Evolutionary conservation across 345 rosid species (phyloP), one percentile per base, ranked within the genome.

Genomic region (Populus euphratica): DNA sequence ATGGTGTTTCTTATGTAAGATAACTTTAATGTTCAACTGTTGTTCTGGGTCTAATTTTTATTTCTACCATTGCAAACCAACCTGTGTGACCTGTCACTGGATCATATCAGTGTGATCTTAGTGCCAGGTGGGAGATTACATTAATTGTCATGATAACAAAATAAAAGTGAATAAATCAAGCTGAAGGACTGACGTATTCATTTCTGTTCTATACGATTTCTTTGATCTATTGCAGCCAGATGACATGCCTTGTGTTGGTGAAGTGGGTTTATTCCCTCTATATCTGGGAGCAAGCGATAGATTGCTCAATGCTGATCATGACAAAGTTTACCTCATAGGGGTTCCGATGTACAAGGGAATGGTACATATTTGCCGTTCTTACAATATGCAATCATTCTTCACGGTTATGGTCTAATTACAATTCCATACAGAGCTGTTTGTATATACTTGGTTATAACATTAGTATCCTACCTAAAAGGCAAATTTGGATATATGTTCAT

Each of bases 251-350:
- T 91, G 97, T 84, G 86, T 83, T 43, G 98, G 98, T 73, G 99
- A 95, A 88, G 88, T 92, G 49, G 97, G 91, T 82, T 85, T 95
- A 78, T 85, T 91, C 77, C 97, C 97, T 23, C 70, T 83, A 38
- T 83, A 87, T 86, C 78, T 95, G 4, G 97, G 98, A 66, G 95
- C 94, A 62, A 88, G 88, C 4, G 91, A 90, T 69, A 91, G 91
- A 81, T 87, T 95, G 86, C 89, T 95, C 21, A 93, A 93, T 66
- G 98, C 94, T 61, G 90, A 95, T 77, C 92, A 92, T 5, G 86
- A 93, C 1, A 71, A 89, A 72, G 91, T 92, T 73, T 93, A 95
- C 83, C 92, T 93, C 81, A 81, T 83, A 72, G 98, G 97, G 82
- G 93, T 94, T 98, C 98, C 97, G 27, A 81, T 66, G 67, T 84